A percentile compares a stretch with the other conserved stretches of the same genome.
Conservation (phyloP, 2,329 filamentous ascomycete genomes). For the Zasmidium citrigriseum region DNA sequence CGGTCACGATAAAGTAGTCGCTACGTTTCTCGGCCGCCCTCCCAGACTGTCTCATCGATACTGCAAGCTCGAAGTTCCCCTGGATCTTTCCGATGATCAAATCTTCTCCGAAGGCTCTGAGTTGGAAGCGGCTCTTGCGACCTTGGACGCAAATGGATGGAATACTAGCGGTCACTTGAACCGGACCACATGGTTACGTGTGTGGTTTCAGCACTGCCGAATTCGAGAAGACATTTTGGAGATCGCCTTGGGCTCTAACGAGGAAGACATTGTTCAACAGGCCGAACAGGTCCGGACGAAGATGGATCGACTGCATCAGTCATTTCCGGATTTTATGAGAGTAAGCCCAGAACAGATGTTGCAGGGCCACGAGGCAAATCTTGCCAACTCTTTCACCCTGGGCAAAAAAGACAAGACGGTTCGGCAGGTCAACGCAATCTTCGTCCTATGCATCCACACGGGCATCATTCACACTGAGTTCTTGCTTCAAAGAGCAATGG, state of each 20-base stretch:
- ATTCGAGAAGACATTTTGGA: conserved; percentile 63
- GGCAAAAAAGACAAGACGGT: conserved; percentile 19
- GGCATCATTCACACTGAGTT: conserved; percentile 59
- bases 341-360: conserved; percentile 32
- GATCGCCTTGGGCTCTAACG: conserved; percentile 50
- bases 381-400: conserved; percentile 10
- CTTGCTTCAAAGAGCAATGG: conserved; percentile 58
- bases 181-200: conserved; percentile 48
- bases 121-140: conserved; percentile 40
- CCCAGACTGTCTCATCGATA: conserved; percentile 54
- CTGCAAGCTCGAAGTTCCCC: conserved; percentile 54
- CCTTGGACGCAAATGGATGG: conserved; percentile 55
- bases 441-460: conserved; percentile 40
- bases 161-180: conserved; percentile 49
- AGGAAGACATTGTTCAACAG: conserved; percentile 41
- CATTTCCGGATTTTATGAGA: conserved; percentile 33
- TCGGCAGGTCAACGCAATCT: conserved; percentile 43
- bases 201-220: conserved; percentile 50
- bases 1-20: conserved; percentile 35
- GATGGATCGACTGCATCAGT: conserved; percentile 41
- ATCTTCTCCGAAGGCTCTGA: conserved; percentile 48
- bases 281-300: conserved; percentile 41
- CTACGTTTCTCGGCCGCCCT: conserved; percentile 48
- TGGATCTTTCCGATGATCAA: conserved; percentile 56
- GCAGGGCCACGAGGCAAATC: conserved; percentile 16